These are phyloP conservation scores for Trypanosoma boissoni DNA, from an alignment of 208 protist genomes.

Conservation along the genomic window DNA sequence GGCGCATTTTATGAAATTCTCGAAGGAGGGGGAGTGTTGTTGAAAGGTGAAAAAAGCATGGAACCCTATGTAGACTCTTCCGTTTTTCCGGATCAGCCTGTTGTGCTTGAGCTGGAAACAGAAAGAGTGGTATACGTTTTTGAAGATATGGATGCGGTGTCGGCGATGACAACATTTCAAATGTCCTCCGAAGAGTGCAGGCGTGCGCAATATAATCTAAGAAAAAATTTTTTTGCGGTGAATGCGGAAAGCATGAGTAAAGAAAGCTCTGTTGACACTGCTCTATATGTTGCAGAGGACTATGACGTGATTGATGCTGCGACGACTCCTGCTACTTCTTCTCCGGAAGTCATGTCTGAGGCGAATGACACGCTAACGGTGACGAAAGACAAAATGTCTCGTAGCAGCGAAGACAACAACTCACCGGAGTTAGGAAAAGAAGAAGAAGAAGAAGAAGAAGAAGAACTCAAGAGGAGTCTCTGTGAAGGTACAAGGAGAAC, in stretches of 20 bases:
- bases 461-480: no score
- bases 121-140: constrained; percentile 73
- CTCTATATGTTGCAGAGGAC: no score
- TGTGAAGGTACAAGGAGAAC: no score
- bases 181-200: neutral
- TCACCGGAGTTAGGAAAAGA: no score
- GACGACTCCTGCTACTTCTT: no score
- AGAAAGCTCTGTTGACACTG: neutral
- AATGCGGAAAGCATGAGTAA: neutral
- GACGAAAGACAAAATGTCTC: no score
- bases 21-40: constrained; percentile 19
- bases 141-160: constrained; percentile 80
- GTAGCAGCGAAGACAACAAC: no score
- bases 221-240: neutral
- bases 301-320: no score
- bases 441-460: no score
- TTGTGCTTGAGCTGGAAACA: constrained; percentile 26
- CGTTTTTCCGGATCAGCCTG: neutral
- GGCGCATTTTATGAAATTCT: constrained; percentile 40
- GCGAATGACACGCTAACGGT: no score
- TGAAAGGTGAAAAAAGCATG: constrained; percentile 13
- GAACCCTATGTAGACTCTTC: neutral
- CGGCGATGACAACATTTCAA: constrained; percentile 19
- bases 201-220: neutral
- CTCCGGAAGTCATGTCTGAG: no score